These are phyloP conservation scores for Podospora conica DNA, from an alignment of 495 filamentous ascomycete genomes.

Conservation along the genomic window DNA sequence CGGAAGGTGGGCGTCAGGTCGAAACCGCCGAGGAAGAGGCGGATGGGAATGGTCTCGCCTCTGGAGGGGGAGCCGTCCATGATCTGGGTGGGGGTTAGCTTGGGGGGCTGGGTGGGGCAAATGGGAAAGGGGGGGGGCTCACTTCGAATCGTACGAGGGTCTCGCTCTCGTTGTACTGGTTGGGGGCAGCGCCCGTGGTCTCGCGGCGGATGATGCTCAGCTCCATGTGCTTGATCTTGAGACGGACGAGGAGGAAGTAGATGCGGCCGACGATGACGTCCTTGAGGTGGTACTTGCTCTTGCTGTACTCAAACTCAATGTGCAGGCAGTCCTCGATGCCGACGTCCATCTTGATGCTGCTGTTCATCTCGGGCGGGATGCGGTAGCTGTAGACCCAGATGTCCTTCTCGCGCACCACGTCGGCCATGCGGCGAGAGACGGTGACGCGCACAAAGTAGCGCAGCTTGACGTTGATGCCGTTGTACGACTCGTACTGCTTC, in stretches of 20 bases:
- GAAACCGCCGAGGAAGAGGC: conserved; percentile 95
- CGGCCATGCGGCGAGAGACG: conserved; percentile 91
- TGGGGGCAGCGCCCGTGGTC: conserved; percentile 96
- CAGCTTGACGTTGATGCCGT: conserved; percentile 98
- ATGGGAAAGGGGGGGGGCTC: conserved; percentile 17
- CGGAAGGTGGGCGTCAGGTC: conserved; percentile 98
- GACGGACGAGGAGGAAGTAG: conserved; percentile 93
- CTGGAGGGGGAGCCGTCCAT: conserved; percentile 97
- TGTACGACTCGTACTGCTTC: conserved; percentile 99
- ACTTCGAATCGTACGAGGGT: conserved; percentile 97
- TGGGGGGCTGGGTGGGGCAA: neutral
- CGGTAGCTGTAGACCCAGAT: conserved; percentile 99
- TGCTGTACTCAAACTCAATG: conserved; percentile 99
- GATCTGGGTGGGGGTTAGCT: conserved; percentile 52
- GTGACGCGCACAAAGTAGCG: conserved; percentile 98
- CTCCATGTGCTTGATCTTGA: conserved; percentile 99
- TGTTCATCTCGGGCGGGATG: conserved; percentile 96
- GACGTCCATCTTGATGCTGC: conserved; percentile 99
- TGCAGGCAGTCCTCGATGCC: conserved; percentile 99
- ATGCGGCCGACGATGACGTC: conserved; percentile 98
- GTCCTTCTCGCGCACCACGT: conserved; percentile 98
- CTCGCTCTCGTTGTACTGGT: conserved; percentile 99
- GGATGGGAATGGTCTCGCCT: conserved; percentile 97
- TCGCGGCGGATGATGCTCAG: conserved; percentile 94
- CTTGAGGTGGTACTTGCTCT: conserved; percentile 98